Evolutionary conservation across 1,284 basidiomycete genomes (phyloP), one percentile per base, ranked within the genome.

Genomic region (Microbotryum saponariae): DNA sequence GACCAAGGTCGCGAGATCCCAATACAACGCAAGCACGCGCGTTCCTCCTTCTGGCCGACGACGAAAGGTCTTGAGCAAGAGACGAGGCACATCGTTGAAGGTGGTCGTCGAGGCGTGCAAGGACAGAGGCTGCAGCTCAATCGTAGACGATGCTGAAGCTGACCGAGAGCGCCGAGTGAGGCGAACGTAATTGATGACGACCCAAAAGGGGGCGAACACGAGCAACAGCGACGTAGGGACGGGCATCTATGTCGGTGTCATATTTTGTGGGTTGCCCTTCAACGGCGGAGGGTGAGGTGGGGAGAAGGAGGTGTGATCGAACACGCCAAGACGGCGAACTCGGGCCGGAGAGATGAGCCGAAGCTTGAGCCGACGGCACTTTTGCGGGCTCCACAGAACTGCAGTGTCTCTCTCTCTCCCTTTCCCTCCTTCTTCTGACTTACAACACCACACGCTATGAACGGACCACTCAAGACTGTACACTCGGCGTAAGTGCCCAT

Each of bases 81-180:
- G 23, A 0, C 8, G 2, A 4, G 62, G 56, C 37, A 66, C 18
- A 10, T 21, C 14, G 61, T 59, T 54, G 60, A 63, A 21, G 3
- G 45, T 16, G 14, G 52, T 47, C 0, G 63, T 58, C 10, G 27
- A 33, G 55, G 54, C 16, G 10, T 62, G 37, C 14, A 62, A 10
- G 1, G 55, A 54, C 29, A 51, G 7, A 23, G 18, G 50, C 45
- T 64, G 58, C 29, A 64, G 33, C 55, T 64, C 62, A 33, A 64
- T 27, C 29, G 60, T 45, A 47, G 60, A 54, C n/a, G 60, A 42
- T 45, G 31, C 31, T 31, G 56, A 55, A 16, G 59, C 58, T 18
- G 48, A 50, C 29, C 12, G 21, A 50, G 48, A 0, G 21, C 12
- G 21, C 48, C 18, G 27, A 50, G 23, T 29, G 48, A 50, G 21